Evolutionary conservation across 2,329 filamentous ascomycete genomes (phyloP), one percentile per base, ranked within the genome.

Genomic region (Bipolaris cookei): DNA sequence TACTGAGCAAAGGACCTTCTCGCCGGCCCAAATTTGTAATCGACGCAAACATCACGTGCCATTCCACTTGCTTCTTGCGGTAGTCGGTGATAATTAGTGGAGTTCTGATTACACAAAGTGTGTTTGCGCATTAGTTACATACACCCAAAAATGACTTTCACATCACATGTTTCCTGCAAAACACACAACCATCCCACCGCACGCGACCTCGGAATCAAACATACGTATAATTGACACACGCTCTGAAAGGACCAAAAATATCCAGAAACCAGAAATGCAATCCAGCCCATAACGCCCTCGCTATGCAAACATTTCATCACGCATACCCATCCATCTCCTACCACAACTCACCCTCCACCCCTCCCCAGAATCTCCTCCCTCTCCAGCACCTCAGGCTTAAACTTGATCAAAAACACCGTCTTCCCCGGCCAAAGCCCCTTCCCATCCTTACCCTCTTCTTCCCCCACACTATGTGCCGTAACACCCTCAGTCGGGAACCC

Each of bases 321-420:
- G 13, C 25, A 28, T 35, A 13, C 11, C 20, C 37, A 25, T 21
- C 23, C 37, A 32, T 11, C 6, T 25, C 6, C 11, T 37, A 42
- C 16, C 13, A 4, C 13, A 35, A 49, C 25, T 63, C 62, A 77
- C 42, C 81, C 81, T 3, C 79, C 79, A 32, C 72, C 72, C 78
- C 89, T 87, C 56, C 87, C 89, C 67, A 96, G 76, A 69, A 92
- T 90, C 59, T 88, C 88, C 82, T 99, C 95, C 74, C 95, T 83
- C 81, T 98, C 94, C 76, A 98, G 81, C 39, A 98, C 94, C 76
- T 92, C 90, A n/a, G 88, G 83, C 64, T 91, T 88, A 75, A 99
- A 99, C 78, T 94, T 92, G 72, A 99, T 88, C 75, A 99, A 77
- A 74, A 97, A 99, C 30, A 99, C 93, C 41, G 95, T 99, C 81